Percentiles rank a stretch among this genome's conserved stretches.
These are phyloP conservation scores for Globisporangium mamillatum DNA, from an alignment of 352 stramenopile genomes.

Conservation along the genomic window DNA sequence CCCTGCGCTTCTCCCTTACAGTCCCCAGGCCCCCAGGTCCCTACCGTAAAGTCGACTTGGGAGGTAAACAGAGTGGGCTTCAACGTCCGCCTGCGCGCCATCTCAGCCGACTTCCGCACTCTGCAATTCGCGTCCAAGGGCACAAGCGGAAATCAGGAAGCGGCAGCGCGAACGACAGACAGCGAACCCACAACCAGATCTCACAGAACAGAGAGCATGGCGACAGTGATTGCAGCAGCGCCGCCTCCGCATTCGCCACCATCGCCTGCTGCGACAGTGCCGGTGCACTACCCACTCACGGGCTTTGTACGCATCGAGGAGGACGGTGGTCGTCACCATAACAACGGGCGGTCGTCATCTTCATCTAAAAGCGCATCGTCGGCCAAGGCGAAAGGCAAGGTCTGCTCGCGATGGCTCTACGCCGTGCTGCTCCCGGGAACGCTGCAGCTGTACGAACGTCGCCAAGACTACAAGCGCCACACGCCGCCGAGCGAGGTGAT, in stretches of 20 bases:
- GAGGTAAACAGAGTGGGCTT: background rate
- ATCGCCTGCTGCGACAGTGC: background rate
- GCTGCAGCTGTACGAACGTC: slow-evolving; percentile 50
- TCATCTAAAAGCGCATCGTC: background rate
- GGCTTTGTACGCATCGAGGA: slow-evolving; percentile 59
- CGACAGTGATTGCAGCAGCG: background rate
- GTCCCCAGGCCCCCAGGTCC: background rate
- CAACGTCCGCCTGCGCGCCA: slow-evolving; percentile 2
- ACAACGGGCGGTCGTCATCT: background rate
- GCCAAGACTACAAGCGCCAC: slow-evolving; percentile 57
- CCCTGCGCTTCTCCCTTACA: background rate
- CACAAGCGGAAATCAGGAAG: background rate
- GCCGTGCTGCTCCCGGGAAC: slow-evolving; percentile 40
- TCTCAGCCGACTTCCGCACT: background rate
- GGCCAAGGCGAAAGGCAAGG: slow-evolving; percentile 18
- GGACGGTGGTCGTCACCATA: slow-evolving; percentile 23
- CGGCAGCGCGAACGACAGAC: background rate
- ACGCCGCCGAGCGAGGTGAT: slow-evolving; percentile 41
- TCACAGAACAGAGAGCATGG: background rate
- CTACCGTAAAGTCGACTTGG: background rate
- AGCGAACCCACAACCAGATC: background rate
- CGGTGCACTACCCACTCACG: slow-evolving; percentile 23
- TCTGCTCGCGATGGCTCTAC: slow-evolving; percentile 58
- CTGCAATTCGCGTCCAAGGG: background rate
- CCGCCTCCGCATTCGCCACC: background rate